phyloP scores from a whole-genome alignment of 1,284 basidiomycete species.

The Naganishia liquefaciens region DNA sequence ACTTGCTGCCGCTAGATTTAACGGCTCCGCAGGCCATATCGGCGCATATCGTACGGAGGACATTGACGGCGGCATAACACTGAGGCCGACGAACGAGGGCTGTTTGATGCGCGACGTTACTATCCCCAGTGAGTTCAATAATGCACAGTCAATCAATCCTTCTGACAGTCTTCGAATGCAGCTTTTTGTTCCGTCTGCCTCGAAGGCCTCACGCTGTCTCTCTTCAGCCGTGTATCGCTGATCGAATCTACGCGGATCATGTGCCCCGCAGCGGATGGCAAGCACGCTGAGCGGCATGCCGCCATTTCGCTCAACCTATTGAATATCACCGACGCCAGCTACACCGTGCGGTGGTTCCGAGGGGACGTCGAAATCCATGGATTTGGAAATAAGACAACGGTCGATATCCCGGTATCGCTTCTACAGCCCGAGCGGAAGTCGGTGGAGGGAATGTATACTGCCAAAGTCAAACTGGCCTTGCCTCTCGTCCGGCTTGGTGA shows the following conservation, averaged over 20 bases:
- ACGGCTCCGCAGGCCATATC: constrained; percentile 63
- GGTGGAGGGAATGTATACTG: constrained; percentile 7
- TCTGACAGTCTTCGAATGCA: constrained; percentile 38
- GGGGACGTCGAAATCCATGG: background rate
- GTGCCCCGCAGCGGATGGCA: constrained; percentile 44
- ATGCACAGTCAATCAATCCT: background rate
- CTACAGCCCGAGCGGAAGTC: no score
- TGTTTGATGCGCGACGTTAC: constrained; percentile 78
- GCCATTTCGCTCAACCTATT: constrained; percentile 57
- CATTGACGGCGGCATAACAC: constrained; percentile 41
- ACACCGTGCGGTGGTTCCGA: constrained; percentile 21
- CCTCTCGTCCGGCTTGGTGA: constrained; percentile 12
- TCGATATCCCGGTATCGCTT: background rate
- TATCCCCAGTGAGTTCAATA: constrained; percentile 40
- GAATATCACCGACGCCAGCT: constrained; percentile 3
- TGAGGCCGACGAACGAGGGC: constrained; percentile 67
- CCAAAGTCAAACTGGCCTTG: constrained; percentile 9
- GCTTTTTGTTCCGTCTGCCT: constrained; percentile 75
- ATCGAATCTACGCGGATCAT: constrained; percentile 60
- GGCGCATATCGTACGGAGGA: constrained; percentile 71
- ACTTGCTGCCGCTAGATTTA: constrained; percentile 59
- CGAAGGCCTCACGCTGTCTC: constrained; percentile 69
- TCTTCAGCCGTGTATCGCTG: constrained; percentile 63
- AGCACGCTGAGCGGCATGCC: constrained; percentile 56
- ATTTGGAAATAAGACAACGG: constrained; percentile 1